phyloP scores from a whole-genome alignment of 768 basidiomycete species.

The Boletus reticulatus region DNA sequence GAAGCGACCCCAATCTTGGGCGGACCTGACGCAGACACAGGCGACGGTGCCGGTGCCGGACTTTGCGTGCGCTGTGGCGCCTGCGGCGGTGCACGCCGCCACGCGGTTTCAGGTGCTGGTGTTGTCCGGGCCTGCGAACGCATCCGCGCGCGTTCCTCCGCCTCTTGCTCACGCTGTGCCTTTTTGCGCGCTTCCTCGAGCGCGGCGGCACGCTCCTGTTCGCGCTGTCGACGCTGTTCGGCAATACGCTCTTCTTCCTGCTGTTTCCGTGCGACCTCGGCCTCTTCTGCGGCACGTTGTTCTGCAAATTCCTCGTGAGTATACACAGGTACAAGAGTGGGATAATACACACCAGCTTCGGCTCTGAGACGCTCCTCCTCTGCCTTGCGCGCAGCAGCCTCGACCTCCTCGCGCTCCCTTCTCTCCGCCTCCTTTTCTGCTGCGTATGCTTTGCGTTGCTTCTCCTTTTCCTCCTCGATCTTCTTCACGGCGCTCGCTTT shows the following conservation, averaged over 20 bases:
- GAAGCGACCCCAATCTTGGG: conserved; percentile 36
- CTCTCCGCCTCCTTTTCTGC: conserved; percentile 55
- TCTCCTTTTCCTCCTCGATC: conserved; percentile 83
- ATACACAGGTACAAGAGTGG: background rate
- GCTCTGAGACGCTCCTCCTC: conserved; percentile 44
- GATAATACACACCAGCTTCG: conserved; percentile 49
- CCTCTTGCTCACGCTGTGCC: conserved; percentile 68
- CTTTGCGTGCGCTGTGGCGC: conserved; percentile 54
- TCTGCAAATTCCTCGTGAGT: conserved; percentile 33
- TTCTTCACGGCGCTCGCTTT: conserved; percentile 55
- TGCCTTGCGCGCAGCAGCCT: conserved; percentile 14
- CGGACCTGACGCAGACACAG: conserved; percentile 26
- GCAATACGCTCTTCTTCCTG: conserved; percentile 59
- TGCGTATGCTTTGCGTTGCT: conserved; percentile 57
- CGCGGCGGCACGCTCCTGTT: conserved; percentile 48
- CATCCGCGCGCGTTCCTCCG: conserved; percentile 43
- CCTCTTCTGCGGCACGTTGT: conserved; percentile 57
- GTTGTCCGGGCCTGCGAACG: conserved; percentile 34
- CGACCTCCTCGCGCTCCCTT: conserved; percentile 24
- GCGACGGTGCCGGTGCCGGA: conserved; percentile 50
- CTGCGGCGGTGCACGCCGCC: conserved; percentile 23
- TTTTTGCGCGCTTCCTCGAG: conserved; percentile 57
- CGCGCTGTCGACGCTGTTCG: conserved; percentile 52
- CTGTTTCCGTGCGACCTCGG: conserved; percentile 49
- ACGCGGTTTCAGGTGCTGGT: conserved; percentile 18